Percentiles rank a stretch among this genome's conserved stretches.
Evolutionary conservation across 2,329 filamentous ascomycete genomes (phyloP).

Genomic region (Aspergillus unguis): DNA sequence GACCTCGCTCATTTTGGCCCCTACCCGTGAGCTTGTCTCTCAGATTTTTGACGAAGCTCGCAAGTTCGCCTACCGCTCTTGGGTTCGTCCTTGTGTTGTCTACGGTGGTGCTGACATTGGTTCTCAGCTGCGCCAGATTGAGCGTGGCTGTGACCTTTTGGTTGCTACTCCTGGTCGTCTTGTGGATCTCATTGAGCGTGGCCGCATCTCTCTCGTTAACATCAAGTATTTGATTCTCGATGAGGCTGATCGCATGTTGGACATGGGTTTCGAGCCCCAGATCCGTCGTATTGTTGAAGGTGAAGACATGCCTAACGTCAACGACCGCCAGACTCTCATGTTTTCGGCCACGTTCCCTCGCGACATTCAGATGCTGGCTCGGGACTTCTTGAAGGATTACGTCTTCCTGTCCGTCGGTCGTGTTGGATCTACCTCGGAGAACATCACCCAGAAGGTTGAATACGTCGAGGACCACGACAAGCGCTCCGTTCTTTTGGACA

Average conservation of each 20-base stretch:
- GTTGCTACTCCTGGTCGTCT: slow-evolving; percentile 97
- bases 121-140: slow-evolving; percentile 95
- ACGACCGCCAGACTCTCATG: slow-evolving; percentile 95
- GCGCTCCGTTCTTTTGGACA: slow-evolving; percentile 94
- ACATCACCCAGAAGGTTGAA: slow-evolving; percentile 98
- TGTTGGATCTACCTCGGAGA: slow-evolving; percentile 99
- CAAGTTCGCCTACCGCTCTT: slow-evolving; percentile 98
- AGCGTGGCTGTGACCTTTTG: slow-evolving; percentile 93
- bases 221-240: slow-evolving; percentile 99
- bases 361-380: slow-evolving; percentile 97
- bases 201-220: slow-evolving; percentile 93
- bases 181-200: slow-evolving; percentile 96
- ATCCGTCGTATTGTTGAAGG: slow-evolving; percentile 98
- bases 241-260: slow-evolving; percentile 99
- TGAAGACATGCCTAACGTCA: slow-evolving; percentile 89
- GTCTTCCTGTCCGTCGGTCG: slow-evolving; percentile 97
- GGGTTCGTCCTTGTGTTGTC: slow-evolving; percentile 97
- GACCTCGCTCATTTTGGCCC: slow-evolving; percentile 90
- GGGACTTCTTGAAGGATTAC: slow-evolving; percentile 99
- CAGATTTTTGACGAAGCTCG: slow-evolving; percentile 97
- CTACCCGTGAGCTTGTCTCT: slow-evolving; percentile 96
- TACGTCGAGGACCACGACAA: slow-evolving; percentile 97
- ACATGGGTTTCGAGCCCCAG: slow-evolving; percentile 99
- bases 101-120: slow-evolving; percentile 99
- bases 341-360: slow-evolving; percentile 99